Base-by-base conservation (phyloP, 2,329 filamentous ascomycete species). In the Dothistroma septosporum region DNA sequence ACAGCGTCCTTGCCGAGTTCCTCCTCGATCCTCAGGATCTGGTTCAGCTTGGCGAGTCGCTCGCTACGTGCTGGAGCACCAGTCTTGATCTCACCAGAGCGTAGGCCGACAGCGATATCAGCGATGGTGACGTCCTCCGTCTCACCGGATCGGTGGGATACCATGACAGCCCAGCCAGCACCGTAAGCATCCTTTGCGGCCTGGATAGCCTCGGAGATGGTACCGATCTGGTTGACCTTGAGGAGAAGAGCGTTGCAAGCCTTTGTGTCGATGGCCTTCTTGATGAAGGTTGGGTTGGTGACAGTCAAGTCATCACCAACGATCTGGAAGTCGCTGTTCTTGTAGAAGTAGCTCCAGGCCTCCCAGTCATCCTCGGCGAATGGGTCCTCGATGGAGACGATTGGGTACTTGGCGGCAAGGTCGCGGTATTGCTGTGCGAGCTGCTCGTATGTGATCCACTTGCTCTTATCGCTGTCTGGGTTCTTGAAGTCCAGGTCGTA, bases 401-500 rank as follows among this genome's bases (percentile, higher is more conserved):
- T 99, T 74, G 94, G 93, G 84, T 99, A 99, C 84, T 96, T 97
- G 85, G 87, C 85, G 77, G 85, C 84, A 64, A 99, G 87, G 52
- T 87, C 83, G 78, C 90, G 86, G 88, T 99, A 66, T 73, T 95
- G 82, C 75, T 89, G 87, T 76, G 94, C 93, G 66, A 99, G 89
- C 83, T 99, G 84, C 85, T 97, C 91, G 82, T 97, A 97, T 71
- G 91, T 96, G 84, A 99, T 84, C 94, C 94, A 97, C 87, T 99
- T 97, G 84, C 81, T 85, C 76, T 87, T 85, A 83, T 99, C 94
- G 78, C 89, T 94, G 67, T 97, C 89, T 74, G 94, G 93, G 87
- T 99, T 99, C 91, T 99, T 97, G 91, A 97, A 99, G 88, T 97
- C 94, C 68, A 99, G 86, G 77, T 99, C 94, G 86, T 99, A 99